Conservation (phyloP, 1,284 basidiomycete genomes). For the Tylopilus orsonianus region DNA sequence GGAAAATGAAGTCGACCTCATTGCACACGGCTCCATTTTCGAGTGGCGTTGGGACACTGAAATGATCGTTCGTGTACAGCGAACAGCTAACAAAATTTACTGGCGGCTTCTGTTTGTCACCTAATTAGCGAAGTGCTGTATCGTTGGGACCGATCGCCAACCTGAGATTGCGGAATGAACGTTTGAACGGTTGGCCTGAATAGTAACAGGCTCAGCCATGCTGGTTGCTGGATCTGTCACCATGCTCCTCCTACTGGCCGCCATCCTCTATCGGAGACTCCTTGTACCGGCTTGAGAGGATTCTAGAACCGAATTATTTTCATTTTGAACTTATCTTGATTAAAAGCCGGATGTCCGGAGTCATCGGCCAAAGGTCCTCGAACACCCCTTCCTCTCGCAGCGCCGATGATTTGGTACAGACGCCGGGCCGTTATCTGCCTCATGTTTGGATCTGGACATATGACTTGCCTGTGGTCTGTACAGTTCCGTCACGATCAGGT, state of each 20-base stretch:
- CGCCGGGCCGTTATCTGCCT: slow-evolving; percentile 33
- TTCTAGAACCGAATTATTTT: slow-evolving; percentile 15
- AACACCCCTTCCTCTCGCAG: slow-evolving; percentile 19
- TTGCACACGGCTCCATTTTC: not conserved
- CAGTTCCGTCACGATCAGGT: not conserved
- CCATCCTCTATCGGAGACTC: slow-evolving; percentile 4
- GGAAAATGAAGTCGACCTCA: not conserved
- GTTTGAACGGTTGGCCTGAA: slow-evolving; percentile 5
- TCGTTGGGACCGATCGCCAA: slow-evolving; percentile 8
- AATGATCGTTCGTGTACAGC: too few species aligned
- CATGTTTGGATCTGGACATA: slow-evolving; percentile 13
- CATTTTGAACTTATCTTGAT: slow-evolving; percentile 4
- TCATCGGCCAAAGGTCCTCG: slow-evolving; percentile 19
- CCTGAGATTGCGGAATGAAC: slow-evolving; percentile 8
- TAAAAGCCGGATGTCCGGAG: slow-evolving; percentile 14
- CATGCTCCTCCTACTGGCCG: not conserved
- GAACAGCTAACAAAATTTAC: not conserved
- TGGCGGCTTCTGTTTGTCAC: slow-evolving; percentile 3
- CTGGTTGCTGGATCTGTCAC: not conserved
- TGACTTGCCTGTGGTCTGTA: slow-evolving; percentile 6
- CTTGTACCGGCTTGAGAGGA: slow-evolving; percentile 4
- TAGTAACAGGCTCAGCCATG: not conserved
- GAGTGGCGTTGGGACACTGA: not conserved
- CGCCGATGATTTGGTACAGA: slow-evolving; percentile 24
- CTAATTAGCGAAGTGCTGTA: slow-evolving; percentile 27